Evolutionary conservation across 345 rosid genomes (phyloP).

Genomic region (Linum tenue): DNA sequence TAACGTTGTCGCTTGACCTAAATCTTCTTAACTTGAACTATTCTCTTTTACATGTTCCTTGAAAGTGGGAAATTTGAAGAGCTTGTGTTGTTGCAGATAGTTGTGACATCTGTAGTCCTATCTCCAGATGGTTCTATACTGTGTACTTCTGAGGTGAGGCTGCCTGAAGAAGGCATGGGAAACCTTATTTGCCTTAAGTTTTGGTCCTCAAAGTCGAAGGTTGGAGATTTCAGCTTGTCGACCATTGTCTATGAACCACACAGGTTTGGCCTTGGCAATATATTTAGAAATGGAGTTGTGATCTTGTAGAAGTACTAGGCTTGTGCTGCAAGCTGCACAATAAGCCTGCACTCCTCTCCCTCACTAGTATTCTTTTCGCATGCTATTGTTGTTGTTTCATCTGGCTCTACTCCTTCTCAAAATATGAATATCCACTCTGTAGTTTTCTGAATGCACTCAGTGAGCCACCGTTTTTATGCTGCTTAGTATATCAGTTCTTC

Average conservation of each 20-base stretch:
- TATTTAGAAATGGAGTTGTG: background rate
- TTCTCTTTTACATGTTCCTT: background rate
- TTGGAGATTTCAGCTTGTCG: slow-evolving; percentile 56
- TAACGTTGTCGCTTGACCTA: slow-evolving; percentile 23
- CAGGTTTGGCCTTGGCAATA: slow-evolving; percentile 35
- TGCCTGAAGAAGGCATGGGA: slow-evolving; percentile 82
- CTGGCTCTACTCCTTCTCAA: background rate
- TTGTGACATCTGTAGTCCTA: slow-evolving; percentile 66
- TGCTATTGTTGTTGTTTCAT: background rate
- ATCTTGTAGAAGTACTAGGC: background rate
- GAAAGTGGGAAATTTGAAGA: background rate
- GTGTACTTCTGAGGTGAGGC: slow-evolving; percentile 79
- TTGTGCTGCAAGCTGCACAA: background rate
- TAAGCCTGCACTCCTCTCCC: background rate
- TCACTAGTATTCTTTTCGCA: background rate
- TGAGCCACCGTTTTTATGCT: background rate
- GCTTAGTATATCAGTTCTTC: background rate
- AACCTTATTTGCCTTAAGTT: slow-evolving; percentile 81
- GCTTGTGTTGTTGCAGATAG: slow-evolving; percentile 36
- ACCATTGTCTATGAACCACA: slow-evolving; percentile 94
- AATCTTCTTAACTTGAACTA: background rate
- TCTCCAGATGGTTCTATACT: slow-evolving; percentile 73
- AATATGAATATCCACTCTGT: background rate
- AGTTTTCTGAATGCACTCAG: background rate
- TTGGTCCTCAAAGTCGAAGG: slow-evolving; percentile 52